phyloP scores from a whole-genome alignment of 441 rosid genomes.

The Croton laevigatus region DNA sequence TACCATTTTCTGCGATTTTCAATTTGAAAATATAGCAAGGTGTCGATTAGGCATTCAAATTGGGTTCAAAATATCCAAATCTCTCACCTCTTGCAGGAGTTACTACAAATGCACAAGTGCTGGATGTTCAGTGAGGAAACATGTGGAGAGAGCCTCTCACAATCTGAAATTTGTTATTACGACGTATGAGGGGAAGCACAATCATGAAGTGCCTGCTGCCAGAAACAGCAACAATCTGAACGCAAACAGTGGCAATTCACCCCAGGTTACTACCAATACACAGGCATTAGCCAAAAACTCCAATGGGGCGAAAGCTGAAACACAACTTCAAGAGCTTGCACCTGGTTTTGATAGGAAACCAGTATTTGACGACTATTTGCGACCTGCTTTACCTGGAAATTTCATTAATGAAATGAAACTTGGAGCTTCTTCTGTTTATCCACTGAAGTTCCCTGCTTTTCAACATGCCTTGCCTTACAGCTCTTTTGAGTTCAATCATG shows the following conservation, averaged over 20 bases:
- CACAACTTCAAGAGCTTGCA: conserved; percentile 39
- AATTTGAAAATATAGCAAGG: background rate
- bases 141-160: conserved; percentile 69
- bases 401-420: conserved; percentile 42
- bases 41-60: background rate
- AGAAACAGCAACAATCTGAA: conserved; percentile 41
- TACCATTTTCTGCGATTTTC: background rate
- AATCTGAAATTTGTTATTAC: conserved; percentile 53
- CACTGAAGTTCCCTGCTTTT: conserved; percentile 42
- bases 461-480: conserved; percentile 32
- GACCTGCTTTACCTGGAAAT: conserved; percentile 39
- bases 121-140: conserved; percentile 63
- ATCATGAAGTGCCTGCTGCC: conserved; percentile 69
- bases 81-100: conserved; percentile 41
- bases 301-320: conserved; percentile 32
- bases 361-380: conserved; percentile 27
- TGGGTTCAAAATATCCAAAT: background rate
- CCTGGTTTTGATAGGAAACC: conserved; percentile 40
- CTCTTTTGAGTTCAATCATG: conserved; percentile 32
- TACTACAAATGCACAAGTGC: conserved; percentile 71
- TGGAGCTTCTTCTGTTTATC: conserved; percentile 39
- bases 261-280: conserved; percentile 24
- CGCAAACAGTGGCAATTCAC: conserved; percentile 26
- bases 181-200: conserved; percentile 67
- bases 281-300: conserved; percentile 38